A percentile compares a stretch with the other conserved stretches of the same genome.
Evolutionary conservation across 306 rosid species (phyloP).

Genomic region (Alnus glutinosa): DNA sequence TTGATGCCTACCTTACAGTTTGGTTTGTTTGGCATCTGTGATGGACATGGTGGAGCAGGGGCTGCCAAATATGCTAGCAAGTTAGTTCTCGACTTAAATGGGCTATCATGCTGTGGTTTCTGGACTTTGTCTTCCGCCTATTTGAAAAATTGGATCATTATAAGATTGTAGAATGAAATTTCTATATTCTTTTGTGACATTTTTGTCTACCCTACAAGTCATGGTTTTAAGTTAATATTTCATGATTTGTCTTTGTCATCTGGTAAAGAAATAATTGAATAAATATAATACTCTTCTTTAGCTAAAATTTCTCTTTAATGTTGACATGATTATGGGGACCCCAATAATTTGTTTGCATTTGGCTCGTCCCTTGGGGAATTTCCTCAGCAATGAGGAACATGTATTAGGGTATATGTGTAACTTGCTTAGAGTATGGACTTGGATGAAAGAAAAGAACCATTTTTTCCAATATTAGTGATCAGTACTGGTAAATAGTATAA

Average conservation of each 20-base stretch:
- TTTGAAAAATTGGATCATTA: not conserved
- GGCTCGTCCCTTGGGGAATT: not conserved
- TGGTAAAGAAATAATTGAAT: not conserved
- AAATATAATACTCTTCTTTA: not conserved
- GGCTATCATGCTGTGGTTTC: constrained; percentile 26
- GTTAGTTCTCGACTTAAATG: constrained; percentile 59
- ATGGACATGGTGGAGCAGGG: constrained; percentile 93
- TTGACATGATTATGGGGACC: constrained; percentile 1
- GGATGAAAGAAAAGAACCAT: too few relatives aligned
- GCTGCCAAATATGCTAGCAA: constrained; percentile 94
- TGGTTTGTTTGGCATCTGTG: constrained; percentile 89
- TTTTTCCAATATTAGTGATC: too few relatives aligned
- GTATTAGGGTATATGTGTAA: too few relatives aligned
- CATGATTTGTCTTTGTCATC: not conserved
- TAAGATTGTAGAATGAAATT: not conserved
- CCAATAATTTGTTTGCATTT: not conserved
- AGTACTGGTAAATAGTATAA: too few relatives aligned
- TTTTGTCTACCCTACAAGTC: not conserved
- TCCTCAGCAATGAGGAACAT: too few relatives aligned
- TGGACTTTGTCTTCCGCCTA: constrained; percentile 3
- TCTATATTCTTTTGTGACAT: not conserved
- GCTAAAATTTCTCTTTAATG: not conserved
- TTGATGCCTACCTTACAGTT: constrained; percentile 61
- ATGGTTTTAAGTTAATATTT: not conserved
- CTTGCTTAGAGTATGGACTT: too few relatives aligned